These are phyloP conservation scores for Colletotrichum coccodes DNA, from an alignment of 2,329 filamentous ascomycete species.

Conservation along the genomic window DNA sequence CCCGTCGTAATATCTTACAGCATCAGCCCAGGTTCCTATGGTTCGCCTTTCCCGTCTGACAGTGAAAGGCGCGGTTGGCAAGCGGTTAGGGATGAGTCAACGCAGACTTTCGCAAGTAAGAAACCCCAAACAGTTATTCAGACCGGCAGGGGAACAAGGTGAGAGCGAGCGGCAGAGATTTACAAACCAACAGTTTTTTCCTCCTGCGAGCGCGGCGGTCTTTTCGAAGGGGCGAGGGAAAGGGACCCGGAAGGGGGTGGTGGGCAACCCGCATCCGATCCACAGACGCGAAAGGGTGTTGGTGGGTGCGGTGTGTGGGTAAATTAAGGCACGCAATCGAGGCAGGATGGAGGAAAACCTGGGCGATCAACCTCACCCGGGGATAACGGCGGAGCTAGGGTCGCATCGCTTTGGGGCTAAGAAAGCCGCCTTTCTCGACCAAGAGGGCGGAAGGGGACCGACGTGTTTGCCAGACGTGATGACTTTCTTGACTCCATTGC, in stretches of 20 bases:
- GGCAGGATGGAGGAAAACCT: conserved; percentile 5
- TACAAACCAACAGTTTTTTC: neutral
- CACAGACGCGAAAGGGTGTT: conserved; percentile 11
- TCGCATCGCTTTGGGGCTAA: conserved; percentile 18
- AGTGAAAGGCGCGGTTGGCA: neutral
- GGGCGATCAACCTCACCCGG: conserved; percentile 19
- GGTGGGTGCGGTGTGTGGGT: conserved; percentile 21
- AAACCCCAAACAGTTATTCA: neutral
- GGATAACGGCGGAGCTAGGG: conserved; percentile 19
- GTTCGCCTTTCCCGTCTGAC: neutral
- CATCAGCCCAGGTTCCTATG: neutral
- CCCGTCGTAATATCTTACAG: conserved; percentile 8
- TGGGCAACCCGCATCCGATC: conserved; percentile 28
- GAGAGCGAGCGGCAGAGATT: neutral
- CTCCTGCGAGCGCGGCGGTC: neutral
- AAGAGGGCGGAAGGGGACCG: neutral
- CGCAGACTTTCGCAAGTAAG: neutral
- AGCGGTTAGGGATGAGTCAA: neutral
- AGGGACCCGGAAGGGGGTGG: neutral
- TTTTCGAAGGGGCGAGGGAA: neutral
- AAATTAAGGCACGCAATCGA: conserved; percentile 27
- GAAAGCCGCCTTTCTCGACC: neutral
- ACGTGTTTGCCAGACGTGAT: neutral
- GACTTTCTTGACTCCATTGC: neutral
- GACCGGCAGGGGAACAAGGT: neutral